Conservation (phyloP, 768 basidiomycete genomes). For the Leccinum rimulosum region DNA sequence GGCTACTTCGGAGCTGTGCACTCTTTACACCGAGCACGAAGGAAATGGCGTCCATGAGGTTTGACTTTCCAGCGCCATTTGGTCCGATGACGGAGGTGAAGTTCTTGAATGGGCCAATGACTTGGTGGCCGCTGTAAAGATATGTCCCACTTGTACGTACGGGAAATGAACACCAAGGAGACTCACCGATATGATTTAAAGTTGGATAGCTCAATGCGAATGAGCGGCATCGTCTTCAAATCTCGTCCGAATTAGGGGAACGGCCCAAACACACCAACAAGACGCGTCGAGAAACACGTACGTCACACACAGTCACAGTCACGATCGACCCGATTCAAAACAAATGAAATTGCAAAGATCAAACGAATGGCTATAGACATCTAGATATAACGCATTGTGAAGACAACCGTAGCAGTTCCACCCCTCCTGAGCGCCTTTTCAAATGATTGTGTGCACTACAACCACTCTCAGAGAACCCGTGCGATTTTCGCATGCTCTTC, state of each 20-base stretch:
- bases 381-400: conserved; percentile 2
- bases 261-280: conserved; percentile 12
- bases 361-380: conserved; percentile 10
- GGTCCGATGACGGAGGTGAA: conserved; percentile 98
- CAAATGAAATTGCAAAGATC: background rate
- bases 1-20: conserved; percentile 87
- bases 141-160: conserved; percentile 6
- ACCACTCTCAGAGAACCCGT: conserved; percentile 11
- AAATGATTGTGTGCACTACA: background rate
- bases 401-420: background rate
- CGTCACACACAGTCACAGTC: conserved; percentile 26
- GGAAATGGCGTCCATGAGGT: conserved; percentile 99
- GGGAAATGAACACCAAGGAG: background rate
- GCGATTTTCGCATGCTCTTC: conserved; percentile 16
- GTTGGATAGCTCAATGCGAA: conserved; percentile 88
- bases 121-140: conserved; percentile 64
- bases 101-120: conserved; percentile 86
- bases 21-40: conserved; percentile 98
- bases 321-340: background rate
- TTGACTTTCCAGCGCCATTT: conserved; percentile 98
- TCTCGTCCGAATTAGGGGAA: conserved; percentile 22
- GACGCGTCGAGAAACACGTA: conserved; percentile 26
- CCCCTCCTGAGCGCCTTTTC: background rate
- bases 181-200: conserved; percentile 91
- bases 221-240: conserved; percentile 60